Evolutionary conservation across 2,329 filamentous ascomycete genomes (phyloP), one percentile per base, ranked within the genome.

Genomic region (Triangularia setosa): DNA sequence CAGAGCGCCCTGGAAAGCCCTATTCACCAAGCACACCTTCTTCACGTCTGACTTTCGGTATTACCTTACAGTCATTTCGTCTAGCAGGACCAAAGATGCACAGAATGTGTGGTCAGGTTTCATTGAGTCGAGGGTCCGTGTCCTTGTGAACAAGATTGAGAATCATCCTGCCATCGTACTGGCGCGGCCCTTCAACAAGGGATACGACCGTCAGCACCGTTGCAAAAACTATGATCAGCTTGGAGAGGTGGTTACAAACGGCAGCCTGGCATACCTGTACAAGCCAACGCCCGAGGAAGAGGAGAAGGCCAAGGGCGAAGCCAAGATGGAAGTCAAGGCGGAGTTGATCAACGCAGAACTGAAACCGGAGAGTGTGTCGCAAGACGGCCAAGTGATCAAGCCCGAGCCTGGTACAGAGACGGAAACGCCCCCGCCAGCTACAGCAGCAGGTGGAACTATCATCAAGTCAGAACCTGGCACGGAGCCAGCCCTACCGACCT

Each of bases 21-120:
- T 99, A 1, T 98, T 99, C 75, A 82, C 85, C 55, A 93, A 93
- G 72, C 94, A 98, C 77, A 91, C 88, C 0, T 99, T 99, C 77
- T 99, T 99, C 78, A 96, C 93, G 0, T 78, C 87, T 44, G 93
- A 90, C 68, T 97, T 96, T 81, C 97, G 96, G 76, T 97, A 98
- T 76, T 99, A 98, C 75, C 87, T 99, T 61, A 92, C 90, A 60
- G 89, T 99, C 63, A 90, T 93, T 58, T 87, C 92, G 16, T 89
- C 92, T 1, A 93, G 92, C 75, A 90, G 86, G 65, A 90, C 88
- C 30, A 93, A 93, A 74, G 92, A 97, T 70, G 87, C 90, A 1
- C 91, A 96, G 73, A 89, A 92, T 62, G 84, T 89, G 1, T 98
- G 94, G 92, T 92, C 91, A 18, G 95, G 95, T 44, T 87, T 94